Conservation (phyloP, 2,329 filamentous ascomycete genomes). For the Coniella lustricola region DNA sequence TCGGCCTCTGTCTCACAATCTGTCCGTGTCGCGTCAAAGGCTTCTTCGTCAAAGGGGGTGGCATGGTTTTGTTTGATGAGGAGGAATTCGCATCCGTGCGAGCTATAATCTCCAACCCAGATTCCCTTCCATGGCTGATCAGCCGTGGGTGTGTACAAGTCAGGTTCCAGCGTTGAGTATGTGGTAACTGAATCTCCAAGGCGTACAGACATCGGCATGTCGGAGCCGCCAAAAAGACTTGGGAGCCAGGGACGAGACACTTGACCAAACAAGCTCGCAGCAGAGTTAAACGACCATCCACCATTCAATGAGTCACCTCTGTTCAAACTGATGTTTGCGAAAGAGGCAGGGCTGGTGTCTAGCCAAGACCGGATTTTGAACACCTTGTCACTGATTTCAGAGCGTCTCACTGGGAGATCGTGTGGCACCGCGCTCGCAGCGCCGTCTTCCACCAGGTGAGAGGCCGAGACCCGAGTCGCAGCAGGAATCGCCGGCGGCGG, state of each 20-base stretch:
- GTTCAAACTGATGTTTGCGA: conserved; percentile 10
- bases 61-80: conserved; percentile 68
- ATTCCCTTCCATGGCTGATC: conserved; percentile 83
- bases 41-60: conserved; percentile 31
- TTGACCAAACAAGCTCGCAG: conserved; percentile 18
- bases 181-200: conserved; percentile 53
- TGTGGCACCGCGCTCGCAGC: conserved; percentile 21
- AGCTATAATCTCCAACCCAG: conserved; percentile 85
- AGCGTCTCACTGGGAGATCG: conserved; percentile 38
- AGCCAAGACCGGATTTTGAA: conserved; percentile 76
- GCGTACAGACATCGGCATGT: conserved; percentile 33
- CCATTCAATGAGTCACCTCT: background rate
- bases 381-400: conserved; percentile 58
- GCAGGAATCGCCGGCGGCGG: conserved; percentile 67
- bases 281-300: conserved; percentile 2
- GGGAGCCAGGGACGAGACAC: conserved; percentile 13
- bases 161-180: conserved; percentile 63
- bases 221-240: conserved; percentile 15
- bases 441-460: conserved; percentile 12
- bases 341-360: conserved; percentile 45
- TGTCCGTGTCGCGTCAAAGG: conserved; percentile 27
- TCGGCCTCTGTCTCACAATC: conserved; percentile 37
- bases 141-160: conserved; percentile 70
- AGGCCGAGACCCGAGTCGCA: conserved; percentile 40
- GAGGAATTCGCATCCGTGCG: conserved; percentile 84